A percentile compares a stretch with the other conserved stretches of the same genome.
Evolutionary conservation across 2,329 filamentous ascomycete genomes (phyloP).

Genomic region (Ophiosphaerella korrae): DNA sequence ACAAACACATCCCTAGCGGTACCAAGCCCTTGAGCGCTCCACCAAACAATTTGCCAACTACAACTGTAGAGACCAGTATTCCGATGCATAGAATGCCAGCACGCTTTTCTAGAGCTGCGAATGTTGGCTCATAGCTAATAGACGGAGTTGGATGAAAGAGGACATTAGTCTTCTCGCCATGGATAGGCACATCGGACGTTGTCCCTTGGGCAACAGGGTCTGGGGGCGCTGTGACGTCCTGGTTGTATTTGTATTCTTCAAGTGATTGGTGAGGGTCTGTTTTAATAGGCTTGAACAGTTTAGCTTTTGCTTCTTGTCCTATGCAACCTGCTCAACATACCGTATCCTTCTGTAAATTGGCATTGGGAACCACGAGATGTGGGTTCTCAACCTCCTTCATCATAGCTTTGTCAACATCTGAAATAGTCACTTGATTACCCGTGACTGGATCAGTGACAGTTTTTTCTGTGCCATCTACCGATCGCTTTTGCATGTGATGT

Average conservation of each 20-base stretch:
- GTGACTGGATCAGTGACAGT: conserved; percentile 86
- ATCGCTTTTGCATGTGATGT: conserved; percentile 54
- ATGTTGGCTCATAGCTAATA: conserved; percentile 89
- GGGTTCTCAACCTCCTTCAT: conserved; percentile 75
- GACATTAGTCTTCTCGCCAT: conserved; percentile 95
- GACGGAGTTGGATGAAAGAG: conserved; percentile 94
- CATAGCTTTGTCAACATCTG: conserved; percentile 75
- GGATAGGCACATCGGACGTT: conserved; percentile 92
- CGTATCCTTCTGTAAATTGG: conserved; percentile 78
- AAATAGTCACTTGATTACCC: conserved; percentile 82
- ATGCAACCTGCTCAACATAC: conserved; percentile 41
- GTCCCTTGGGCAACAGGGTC: conserved; percentile 81
- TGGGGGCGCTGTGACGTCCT: conserved; percentile 89
- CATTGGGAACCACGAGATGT: conserved; percentile 81
- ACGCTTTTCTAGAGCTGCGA: conserved; percentile 72
- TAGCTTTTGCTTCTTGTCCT: conserved; percentile 2
- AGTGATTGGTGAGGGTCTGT: conserved; percentile 73
- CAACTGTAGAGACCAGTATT: conserved; percentile 74
- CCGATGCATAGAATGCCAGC: conserved; percentile 72
- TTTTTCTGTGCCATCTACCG: conserved; percentile 57
- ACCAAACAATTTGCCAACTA: conserved; percentile 80
- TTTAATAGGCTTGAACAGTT: conserved; percentile 60
- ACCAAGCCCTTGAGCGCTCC: conserved; percentile 77
- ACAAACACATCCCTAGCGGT: conserved; percentile 71
- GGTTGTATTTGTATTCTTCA: conserved; percentile 79